A percentile compares a stretch with the other conserved stretches of the same genome.
phyloP scores from a whole-genome alignment of 2,329 filamentous ascomycete species.

The Orbilia ellipsospora region DNA sequence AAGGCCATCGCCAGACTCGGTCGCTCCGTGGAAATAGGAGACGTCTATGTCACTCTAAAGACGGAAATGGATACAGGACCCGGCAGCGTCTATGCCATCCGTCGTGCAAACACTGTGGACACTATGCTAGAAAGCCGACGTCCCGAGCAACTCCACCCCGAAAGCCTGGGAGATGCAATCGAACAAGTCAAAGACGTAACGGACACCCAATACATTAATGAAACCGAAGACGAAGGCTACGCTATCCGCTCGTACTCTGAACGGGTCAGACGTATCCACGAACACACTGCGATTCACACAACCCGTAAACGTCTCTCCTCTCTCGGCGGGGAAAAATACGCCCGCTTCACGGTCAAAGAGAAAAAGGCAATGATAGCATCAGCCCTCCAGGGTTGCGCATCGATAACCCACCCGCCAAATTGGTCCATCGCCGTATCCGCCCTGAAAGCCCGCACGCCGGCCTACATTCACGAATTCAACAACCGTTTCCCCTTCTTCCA shows the following conservation, averaged over 20 bases:
- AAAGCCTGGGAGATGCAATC: conserved; percentile 63
- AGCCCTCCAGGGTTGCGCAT: conserved; percentile 31
- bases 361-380: conserved; percentile 66
- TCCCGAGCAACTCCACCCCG: conserved; percentile 62
- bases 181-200: conserved; percentile 62
- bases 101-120: conserved; percentile 57
- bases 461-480: conserved; percentile 52
- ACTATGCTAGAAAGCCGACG: conserved; percentile 63
- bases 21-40: conserved; percentile 66
- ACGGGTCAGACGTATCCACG: conserved; percentile 63
- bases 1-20: conserved; percentile 66
- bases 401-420: conserved; percentile 45
- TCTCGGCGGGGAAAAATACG: conserved; percentile 59
- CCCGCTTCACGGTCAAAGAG: conserved; percentile 62
- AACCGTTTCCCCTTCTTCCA: conserved; percentile 43
- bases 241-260: conserved; percentile 64
- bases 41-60: conserved; percentile 69
- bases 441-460: conserved; percentile 35
- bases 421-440: conserved; percentile 53
- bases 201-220: conserved; percentile 32
- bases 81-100: conserved; percentile 55
- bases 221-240: conserved; percentile 63
- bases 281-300: conserved; percentile 63
- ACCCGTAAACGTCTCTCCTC: conserved; percentile 60
- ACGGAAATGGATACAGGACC: conserved; percentile 60